These are phyloP conservation scores for Kodamaea anthophila DNA, from an alignment of 1,139 yeast species.

Conservation along the genomic window DNA sequence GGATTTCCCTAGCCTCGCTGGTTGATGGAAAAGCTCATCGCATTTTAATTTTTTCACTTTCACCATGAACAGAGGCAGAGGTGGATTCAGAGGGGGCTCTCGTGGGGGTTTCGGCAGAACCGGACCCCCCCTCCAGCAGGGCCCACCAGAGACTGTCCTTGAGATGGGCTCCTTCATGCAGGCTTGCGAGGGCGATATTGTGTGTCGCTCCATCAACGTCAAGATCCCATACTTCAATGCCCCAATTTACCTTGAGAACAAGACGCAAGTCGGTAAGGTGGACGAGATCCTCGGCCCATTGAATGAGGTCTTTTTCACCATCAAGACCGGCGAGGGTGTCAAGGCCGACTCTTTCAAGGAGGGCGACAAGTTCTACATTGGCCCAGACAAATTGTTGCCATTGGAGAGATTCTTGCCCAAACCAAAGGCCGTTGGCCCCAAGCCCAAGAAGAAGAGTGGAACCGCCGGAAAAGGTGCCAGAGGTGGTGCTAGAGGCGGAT, in stretches of 20 bases:
- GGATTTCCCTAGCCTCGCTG: too few relatives aligned
- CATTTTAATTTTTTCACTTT: slow-evolving; percentile 5
- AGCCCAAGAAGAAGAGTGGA: slow-evolving; percentile 67
- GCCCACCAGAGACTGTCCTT: slow-evolving; percentile 90
- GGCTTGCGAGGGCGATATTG: slow-evolving; percentile 95
- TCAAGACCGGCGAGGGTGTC: slow-evolving; percentile 94
- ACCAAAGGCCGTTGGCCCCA: slow-evolving; percentile 74
- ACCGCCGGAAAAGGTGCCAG: slow-evolving; percentile 30
- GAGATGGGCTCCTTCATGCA: slow-evolving; percentile 94
- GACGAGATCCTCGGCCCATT: slow-evolving; percentile 97
- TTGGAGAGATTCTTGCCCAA: slow-evolving; percentile 93
- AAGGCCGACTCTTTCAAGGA: slow-evolving; percentile 88
- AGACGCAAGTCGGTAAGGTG: slow-evolving; percentile 93
- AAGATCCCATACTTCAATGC: slow-evolving; percentile 98
- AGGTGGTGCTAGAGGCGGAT: slow-evolving; percentile 33
- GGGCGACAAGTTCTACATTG: slow-evolving; percentile 95
- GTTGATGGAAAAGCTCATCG: too few relatives aligned
- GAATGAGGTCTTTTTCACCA: slow-evolving; percentile 93
- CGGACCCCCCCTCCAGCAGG: slow-evolving; percentile 58
- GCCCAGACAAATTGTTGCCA: slow-evolving; percentile 91
- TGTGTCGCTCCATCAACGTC: slow-evolving; percentile 88
- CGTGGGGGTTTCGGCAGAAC: slow-evolving; percentile 36
- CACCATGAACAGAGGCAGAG: slow-evolving; percentile 56
- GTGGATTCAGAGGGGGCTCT: slow-evolving; percentile 56
- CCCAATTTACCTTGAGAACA: slow-evolving; percentile 92